Evolutionary conservation across 345 rosid genomes (phyloP).

Genomic region (Turritis glabra): DNA sequence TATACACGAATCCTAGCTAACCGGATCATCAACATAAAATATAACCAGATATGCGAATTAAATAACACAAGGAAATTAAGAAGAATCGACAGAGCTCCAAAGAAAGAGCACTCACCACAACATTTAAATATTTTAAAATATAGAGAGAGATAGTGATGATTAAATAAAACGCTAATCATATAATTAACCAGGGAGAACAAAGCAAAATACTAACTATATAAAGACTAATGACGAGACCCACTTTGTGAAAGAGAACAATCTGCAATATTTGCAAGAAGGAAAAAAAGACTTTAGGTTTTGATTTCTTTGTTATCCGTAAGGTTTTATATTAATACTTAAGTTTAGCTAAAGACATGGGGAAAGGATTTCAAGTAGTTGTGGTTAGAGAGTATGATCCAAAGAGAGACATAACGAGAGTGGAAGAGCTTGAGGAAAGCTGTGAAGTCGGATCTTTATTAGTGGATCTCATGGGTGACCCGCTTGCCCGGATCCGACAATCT

Average conservation of each 20-base stretch:
- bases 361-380: slow-evolving; percentile 37
- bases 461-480: slow-evolving; percentile 97
- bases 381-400: slow-evolving; percentile 74
- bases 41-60: slow-evolving; percentile 29
- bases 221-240: slow-evolving; percentile 37
- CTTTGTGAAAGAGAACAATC: slow-evolving; percentile 29
- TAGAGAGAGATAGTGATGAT: slow-evolving; percentile 37
- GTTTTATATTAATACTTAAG: not conserved
- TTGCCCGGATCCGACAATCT: slow-evolving; percentile 97
- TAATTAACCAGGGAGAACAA: slow-evolving; percentile 30
- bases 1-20: slow-evolving; percentile 37
- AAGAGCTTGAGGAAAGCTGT: slow-evolving; percentile 79
- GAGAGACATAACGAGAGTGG: slow-evolving; percentile 59
- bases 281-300: not conserved
- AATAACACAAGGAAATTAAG: slow-evolving; percentile 8
- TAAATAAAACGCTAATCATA: slow-evolving; percentile 28
- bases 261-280: slow-evolving; percentile 22
- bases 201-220: slow-evolving; percentile 32
- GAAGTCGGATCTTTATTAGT: slow-evolving; percentile 93
- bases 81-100: slow-evolving; percentile 38
- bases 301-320: slow-evolving; percentile 6
- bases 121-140: not conserved
- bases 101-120: slow-evolving; percentile 38
- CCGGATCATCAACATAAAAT: slow-evolving; percentile 37
- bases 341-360: slow-evolving; percentile 29